These are phyloP conservation scores for Fraxinus nigra DNA, from an alignment of 305 asterid species.

Conservation along the genomic window DNA sequence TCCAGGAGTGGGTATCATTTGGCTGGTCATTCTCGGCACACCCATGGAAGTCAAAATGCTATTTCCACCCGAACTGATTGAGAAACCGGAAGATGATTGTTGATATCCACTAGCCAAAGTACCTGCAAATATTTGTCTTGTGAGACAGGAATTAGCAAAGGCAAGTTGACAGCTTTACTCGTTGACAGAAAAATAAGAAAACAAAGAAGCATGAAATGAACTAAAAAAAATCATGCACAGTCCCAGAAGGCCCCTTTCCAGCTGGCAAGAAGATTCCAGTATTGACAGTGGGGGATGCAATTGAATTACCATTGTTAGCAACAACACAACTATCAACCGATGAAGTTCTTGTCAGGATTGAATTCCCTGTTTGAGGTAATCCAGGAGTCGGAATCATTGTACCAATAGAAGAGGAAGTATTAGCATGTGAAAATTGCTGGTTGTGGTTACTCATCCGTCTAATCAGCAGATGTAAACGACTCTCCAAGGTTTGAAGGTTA, in stretches of 20 bases:
- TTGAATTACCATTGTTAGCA: slow-evolving; percentile 42
- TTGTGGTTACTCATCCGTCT: slow-evolving; percentile 54
- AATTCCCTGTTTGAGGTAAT: slow-evolving; percentile 67
- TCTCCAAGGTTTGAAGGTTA: slow-evolving; percentile 71
- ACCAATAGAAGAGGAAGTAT: slow-evolving; percentile 72
- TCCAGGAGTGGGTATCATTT: slow-evolving; percentile 99
- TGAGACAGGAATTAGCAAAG: slow-evolving; percentile 26
- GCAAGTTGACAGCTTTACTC: slow-evolving; percentile 17
- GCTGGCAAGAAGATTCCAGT: slow-evolving; percentile 58
- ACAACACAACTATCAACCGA: slow-evolving; percentile 54
- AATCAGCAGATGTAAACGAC: slow-evolving; percentile 59
- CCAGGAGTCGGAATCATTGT: slow-evolving; percentile 99
- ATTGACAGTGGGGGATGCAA: slow-evolving; percentile 48
- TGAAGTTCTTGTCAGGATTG: slow-evolving; percentile 47
- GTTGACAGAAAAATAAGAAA: slow-evolving; percentile 16
- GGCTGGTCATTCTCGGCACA: slow-evolving; percentile 71
- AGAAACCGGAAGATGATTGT: slow-evolving; percentile 56
- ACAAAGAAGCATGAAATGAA: slow-evolving; percentile 51
- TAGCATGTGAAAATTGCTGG: slow-evolving; percentile 66
- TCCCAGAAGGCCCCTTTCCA: slow-evolving; percentile 55
- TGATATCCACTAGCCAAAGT: slow-evolving; percentile 62
- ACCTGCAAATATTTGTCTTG: slow-evolving; percentile 51
- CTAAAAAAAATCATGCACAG: slow-evolving; percentile 55
- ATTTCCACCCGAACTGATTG: slow-evolving; percentile 63
- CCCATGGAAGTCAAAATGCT: slow-evolving; percentile 65